Percentiles rank a stretch among this genome's conserved stretches.
phyloP scores from a whole-genome alignment of 805 yeast genomes.

The Candida michaelii region DNA sequence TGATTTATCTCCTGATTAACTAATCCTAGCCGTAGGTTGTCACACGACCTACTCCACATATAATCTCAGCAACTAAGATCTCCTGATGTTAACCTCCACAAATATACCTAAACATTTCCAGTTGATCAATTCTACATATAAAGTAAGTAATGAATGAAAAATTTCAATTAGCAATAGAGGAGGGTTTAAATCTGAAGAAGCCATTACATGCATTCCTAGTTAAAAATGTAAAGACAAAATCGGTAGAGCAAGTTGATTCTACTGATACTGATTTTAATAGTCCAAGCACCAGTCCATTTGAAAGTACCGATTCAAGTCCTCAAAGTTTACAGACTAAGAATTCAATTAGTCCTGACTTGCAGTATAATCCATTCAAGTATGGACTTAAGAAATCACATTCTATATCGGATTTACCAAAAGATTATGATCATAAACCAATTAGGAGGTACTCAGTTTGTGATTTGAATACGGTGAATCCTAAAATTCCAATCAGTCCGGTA shows the following conservation, averaged over 20 bases:
- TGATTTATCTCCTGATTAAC: too few relatives aligned
- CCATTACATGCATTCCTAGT: slow-evolving; percentile 24
- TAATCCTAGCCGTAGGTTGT: too few relatives aligned
- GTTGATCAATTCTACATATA: too few relatives aligned
- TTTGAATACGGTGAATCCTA: slow-evolving; percentile 9
- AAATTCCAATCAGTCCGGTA: slow-evolving; percentile 9
- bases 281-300: background rate
- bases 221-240: slow-evolving; percentile 7
- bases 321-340: too few relatives aligned
- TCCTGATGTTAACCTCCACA: too few relatives aligned
- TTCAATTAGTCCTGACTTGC: too few relatives aligned
- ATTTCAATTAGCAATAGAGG: slow-evolving; percentile 9
- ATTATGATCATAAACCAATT: slow-evolving; percentile 1
- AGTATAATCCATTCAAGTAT: background rate
- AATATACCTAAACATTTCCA: too few relatives aligned
- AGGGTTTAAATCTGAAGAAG: background rate
- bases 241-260: slow-evolving; percentile 2
- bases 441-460: slow-evolving; percentile 17
- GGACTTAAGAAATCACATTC: slow-evolving; percentile 7
- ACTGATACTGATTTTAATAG: background rate
- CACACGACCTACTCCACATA: too few relatives aligned
- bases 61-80: too few relatives aligned
- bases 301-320: background rate
- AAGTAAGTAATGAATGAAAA: slow-evolving; percentile 5
- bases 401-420: slow-evolving; percentile 5